Evolutionary conservation across 495 filamentous ascomycete species (phyloP), one percentile per base, ranked within the genome.

Genomic region (Talaromyces ruber): DNA sequence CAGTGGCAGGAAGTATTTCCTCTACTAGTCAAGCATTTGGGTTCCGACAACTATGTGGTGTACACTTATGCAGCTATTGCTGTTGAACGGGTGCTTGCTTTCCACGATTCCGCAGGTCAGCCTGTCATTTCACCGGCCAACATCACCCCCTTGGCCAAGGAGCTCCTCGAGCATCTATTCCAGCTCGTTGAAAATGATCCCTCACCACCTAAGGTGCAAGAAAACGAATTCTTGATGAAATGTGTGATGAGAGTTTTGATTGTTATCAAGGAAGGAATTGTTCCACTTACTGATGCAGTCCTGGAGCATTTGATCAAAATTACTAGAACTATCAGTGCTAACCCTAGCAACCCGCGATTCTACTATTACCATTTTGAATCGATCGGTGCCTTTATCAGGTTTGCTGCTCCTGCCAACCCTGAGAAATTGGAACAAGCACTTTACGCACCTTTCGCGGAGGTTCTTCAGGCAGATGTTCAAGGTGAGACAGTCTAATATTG

Each of bases 331-430:
- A 98, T 96, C 71, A 86, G 89, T 66, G 80, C 84, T 63, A 99
- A 99, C 73, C 95, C 95, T 2, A 96, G 91, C 74, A 99, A 99
- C 73, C 95, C 95, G 2, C 83, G 92, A 16, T 99, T 99, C 74
- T 96, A 96, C 74, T 97, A 99, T 75, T 99, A 92, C 74, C 91
- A 95, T 70, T 99, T 99, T 62, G 95, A 99, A 74, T 87, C 89
- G 2, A 72, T 98, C 52, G 95, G 94, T n/a, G 93, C 94, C n/a
- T 83, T 99, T 53, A 91, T 98, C 61, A 88, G 86, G 63, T 92
- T 86, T 67, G 84, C 84, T 63, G 90, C 82, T 60, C 84, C 85
- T 37, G 77, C 80, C 25, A 84, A 88, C 63, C 85, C 86, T 24
- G 81, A 83, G 25, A 88, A 88, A 67, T 77, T 99, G 26, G 89